These are phyloP conservation scores for Hymenoscyphus linearis DNA, from an alignment of 2,329 filamentous ascomycete genomes.

Conservation along the genomic window DNA sequence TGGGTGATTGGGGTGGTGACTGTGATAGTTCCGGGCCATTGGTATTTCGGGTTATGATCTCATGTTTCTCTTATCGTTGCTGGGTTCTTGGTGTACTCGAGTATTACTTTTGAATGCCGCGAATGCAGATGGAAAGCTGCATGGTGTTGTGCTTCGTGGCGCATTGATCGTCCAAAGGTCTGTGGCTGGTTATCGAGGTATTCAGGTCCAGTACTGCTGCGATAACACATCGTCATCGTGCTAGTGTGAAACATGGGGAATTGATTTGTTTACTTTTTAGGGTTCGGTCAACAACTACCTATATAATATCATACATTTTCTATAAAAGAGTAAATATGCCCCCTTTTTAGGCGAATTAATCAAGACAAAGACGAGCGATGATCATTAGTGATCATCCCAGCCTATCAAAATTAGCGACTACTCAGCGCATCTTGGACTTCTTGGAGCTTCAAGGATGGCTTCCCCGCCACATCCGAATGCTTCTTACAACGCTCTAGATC, in stretches of 20 bases:
- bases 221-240: slow-evolving; percentile 1
- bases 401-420: slow-evolving; percentile 11
- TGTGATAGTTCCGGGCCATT: slow-evolving; percentile 10
- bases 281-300: background rate
- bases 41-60: background rate
- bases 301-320: background rate
- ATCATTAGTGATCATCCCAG: background rate
- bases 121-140: background rate
- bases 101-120: too few relatives aligned
- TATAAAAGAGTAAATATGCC: too few relatives aligned
- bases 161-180: background rate
- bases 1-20: slow-evolving; percentile 10
- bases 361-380: background rate
- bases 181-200: slow-evolving; percentile 1
- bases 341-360: background rate
- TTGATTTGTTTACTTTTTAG: background rate
- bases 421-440: background rate
- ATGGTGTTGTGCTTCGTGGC: slow-evolving; percentile 2
- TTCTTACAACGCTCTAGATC: background rate
- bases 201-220: background rate
- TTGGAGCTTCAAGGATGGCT: background rate
- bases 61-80: background rate
- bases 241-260: background rate
- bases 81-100: background rate
- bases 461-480: background rate